Base-by-base conservation (phyloP, 2,329 filamentous ascomycete species). In the Alternaria consortialis region DNA sequence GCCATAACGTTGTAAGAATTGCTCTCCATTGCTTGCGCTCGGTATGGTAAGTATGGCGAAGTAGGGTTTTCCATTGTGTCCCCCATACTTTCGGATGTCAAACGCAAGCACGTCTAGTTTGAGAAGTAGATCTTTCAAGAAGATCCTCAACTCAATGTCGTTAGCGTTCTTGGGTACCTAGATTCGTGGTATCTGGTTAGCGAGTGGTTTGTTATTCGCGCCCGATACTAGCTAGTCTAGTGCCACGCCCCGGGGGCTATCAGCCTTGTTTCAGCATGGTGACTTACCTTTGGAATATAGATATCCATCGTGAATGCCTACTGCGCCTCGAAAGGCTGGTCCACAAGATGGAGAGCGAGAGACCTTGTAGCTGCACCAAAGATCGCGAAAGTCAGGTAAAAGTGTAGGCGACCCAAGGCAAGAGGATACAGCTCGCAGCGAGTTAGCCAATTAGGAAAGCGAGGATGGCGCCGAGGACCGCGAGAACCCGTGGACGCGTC, bases 1-100 rank as follows among this genome's bases (percentile, higher is more conserved):
- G 31, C 79, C 78, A 60, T 79, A 75, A 6, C 62, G 56, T 5
- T 64, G 53, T 6, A 87, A 71, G 65, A 87, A 87, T 2, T 43
- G 64, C n/a, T 77, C 59, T 0, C 77, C 84, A 20, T 82, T 80
- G 1, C 64, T 52, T 2, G 48, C 23, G 55, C 80, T 74, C 1
- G 83, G 77, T 23, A 87, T 79, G 0, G 84, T 85, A 40, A 87
- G 63, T 12, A 74, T 78, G 0, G 81, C 85, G 32, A 25, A 37
- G 17, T 53, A 53, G 1, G 36, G 8, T 8, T 31, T 36, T 63
- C 77, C 79, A 12, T 56, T 5, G 0, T 56, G 54, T 17, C 60
- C 64, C 62, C 27, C 69, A 4, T 76, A 70, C 63, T 85, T 86
- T 32, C 81, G 76, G 46, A 80, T 80, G 46, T 83, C 74, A 62